Evolutionary conservation across 176 grass and related monocot genomes (phyloP), one percentile per base, ranked within the genome.

Genomic region (Juncus inflexus): DNA sequence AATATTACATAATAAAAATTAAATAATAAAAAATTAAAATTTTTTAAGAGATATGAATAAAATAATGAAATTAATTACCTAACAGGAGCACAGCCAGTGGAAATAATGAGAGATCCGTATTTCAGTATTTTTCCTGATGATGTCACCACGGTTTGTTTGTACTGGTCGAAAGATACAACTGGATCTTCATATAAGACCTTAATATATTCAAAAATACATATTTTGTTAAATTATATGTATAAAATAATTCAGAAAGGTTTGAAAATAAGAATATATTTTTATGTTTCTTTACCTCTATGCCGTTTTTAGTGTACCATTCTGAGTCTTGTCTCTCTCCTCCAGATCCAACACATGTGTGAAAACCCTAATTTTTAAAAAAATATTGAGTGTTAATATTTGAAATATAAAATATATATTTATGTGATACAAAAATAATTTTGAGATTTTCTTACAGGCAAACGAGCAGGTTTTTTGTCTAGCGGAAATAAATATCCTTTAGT

Each of bases 401-500:
- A 0, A 61, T 15, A 36, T 61, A 73, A 28, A n/a, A 9, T 28
- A 12, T 73, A 73, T 49, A 28, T n/a, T n/a, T n/a, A n/a, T n/a
- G n/a, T n/a, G n/a, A n/a, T n/a, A n/a, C n/a, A n/a, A n/a, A n/a
- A n/a, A n/a, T n/a, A n/a, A n/a, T n/a, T n/a, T n/a, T n/a, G n/a
- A n/a, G 2, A 28, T 28, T 28, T 80, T 81, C 87, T 86, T 82
- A 96, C 91, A 71, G 87, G 91, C 10, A 96, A 65, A 13, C 91
- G 87, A 12, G 91, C 91, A 3, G 91, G 91, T 58, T 96, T 96
- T 70, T 90, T 96, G 13, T 96, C 87, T 3, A 72, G 87, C 56
- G 91, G 87, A 71, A 96, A 96, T 6, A 96, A 74, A 64, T 96
- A 96, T 38, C 81, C 91, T 80, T 96, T 96, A 42, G 87, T 96